These are phyloP conservation scores for Onygenales sp. DNA, from an alignment of 2,329 filamentous ascomycete genomes.

Conservation along the genomic window DNA sequence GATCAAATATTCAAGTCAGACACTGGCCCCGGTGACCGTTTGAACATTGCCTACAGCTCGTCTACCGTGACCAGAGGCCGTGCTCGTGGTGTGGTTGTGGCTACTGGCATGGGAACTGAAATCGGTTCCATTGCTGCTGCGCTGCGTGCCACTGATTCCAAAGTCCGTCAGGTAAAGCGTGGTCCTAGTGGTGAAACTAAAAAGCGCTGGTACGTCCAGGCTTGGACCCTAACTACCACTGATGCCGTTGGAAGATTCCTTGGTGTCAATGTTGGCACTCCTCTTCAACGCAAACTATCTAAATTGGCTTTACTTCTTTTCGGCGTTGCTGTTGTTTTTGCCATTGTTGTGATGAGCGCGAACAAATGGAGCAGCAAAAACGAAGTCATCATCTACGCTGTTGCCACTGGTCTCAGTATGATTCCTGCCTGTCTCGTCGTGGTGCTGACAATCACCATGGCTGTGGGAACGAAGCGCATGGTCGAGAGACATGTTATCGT, in stretches of 20 bases:
- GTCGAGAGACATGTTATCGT: conserved; percentile 49
- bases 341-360: conserved; percentile 58
- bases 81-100: conserved; percentile 51
- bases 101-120: conserved; percentile 52
- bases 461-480: conserved; percentile 51
- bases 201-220: conserved; percentile 44
- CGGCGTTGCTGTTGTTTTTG: conserved; percentile 56
- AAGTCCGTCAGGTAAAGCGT: conserved; percentile 42
- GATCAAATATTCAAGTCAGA: conserved; percentile 41
- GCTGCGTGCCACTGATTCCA: conserved; percentile 52
- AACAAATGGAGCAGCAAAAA: conserved; percentile 47
- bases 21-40: conserved; percentile 50
- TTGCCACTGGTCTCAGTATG: conserved; percentile 51
- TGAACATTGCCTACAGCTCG: conserved; percentile 54
- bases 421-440: conserved; percentile 56
- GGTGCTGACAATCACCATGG: conserved; percentile 59
- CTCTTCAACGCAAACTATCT: conserved; percentile 59
- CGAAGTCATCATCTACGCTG: conserved; percentile 57
- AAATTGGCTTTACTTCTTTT: conserved; percentile 59
- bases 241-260: conserved; percentile 55
- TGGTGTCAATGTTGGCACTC: conserved; percentile 60
- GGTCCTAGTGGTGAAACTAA: conserved; percentile 41
- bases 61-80: conserved; percentile 54
- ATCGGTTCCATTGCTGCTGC: conserved; percentile 56
- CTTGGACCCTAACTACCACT: conserved; percentile 43